Evolutionary conservation across 345 rosid species (phyloP).

Genomic region (Eucalyptus marginata): DNA sequence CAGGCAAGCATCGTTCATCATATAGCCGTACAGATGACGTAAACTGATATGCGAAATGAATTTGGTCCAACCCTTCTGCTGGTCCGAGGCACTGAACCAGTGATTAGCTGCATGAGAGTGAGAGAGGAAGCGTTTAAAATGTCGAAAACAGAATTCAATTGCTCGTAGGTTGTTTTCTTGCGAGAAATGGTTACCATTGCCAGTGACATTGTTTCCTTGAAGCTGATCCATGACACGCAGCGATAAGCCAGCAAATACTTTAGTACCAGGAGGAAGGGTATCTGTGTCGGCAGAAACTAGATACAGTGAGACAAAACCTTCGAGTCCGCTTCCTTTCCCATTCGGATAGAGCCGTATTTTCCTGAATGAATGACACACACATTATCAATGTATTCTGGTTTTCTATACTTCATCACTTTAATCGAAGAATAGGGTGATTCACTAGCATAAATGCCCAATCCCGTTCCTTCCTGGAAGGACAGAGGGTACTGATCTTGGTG

Average conservation of each 20-base stretch:
- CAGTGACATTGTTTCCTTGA: neutral
- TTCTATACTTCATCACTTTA: neutral
- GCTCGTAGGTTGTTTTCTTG: neutral
- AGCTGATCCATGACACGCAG: constrained; percentile 15
- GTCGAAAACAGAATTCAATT: neutral
- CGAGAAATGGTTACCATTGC: constrained; percentile 7
- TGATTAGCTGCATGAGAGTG: constrained; percentile 3
- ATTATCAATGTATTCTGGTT: neutral
- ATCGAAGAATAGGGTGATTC: neutral
- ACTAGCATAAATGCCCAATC: neutral
- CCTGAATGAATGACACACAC: constrained; percentile 2
- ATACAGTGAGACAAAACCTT: constrained; percentile 5
- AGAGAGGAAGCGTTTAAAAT: neutral
- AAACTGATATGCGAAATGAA: constrained; percentile 2
- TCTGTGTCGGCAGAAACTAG: constrained; percentile 6
- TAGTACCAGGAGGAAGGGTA: neutral
- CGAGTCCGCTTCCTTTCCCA: constrained; percentile 9
- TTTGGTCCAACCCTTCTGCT: constrained; percentile 7
- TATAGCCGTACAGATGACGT: neutral
- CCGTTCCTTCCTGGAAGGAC: neutral
- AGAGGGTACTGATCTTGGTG: neutral
- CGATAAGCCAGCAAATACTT: constrained; percentile 12
- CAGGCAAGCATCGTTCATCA: constrained; percentile 2
- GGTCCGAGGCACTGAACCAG: constrained; percentile 16
- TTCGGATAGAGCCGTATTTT: constrained; percentile 13